A percentile compares a stretch with the other conserved stretches of the same genome.
phyloP scores from a whole-genome alignment of 129 eudicot genomes.

The Arctium minus region DNA sequence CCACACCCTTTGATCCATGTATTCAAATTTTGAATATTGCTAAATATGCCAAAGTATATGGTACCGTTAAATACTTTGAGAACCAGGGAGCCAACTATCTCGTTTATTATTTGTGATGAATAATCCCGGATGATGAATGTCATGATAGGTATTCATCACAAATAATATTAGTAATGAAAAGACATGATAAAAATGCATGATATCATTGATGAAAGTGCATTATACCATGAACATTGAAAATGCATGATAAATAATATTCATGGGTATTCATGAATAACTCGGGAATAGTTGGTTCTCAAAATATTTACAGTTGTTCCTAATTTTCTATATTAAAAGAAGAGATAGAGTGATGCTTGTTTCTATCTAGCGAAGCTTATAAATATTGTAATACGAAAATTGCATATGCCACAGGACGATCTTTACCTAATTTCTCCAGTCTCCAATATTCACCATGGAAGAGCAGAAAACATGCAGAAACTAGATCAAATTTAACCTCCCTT shows the following conservation, averaged over 20 bases:
- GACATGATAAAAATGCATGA: background rate
- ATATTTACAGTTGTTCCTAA: background rate
- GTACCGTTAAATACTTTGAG: background rate
- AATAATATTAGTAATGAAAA: background rate
- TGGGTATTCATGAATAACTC: background rate
- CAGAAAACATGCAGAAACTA: slow-evolving; percentile 3
- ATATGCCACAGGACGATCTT: background rate
- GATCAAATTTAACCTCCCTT: background rate
- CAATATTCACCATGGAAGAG: slow-evolving; percentile 1
- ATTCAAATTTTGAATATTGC: slow-evolving; percentile 5
- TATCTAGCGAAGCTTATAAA: background rate
- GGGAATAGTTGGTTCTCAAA: background rate
- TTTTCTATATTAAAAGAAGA: background rate
- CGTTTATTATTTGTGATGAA: background rate
- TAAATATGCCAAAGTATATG: background rate
- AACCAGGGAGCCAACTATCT: background rate
- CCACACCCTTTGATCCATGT: slow-evolving; percentile 21
- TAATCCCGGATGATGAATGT: background rate
- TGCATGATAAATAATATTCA: background rate
- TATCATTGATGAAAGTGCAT: background rate
- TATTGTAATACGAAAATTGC: background rate
- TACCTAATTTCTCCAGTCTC: background rate
- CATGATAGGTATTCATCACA: too few species aligned
- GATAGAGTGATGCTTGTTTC: slow-evolving; percentile 1
- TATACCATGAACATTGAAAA: background rate